Evolutionary conservation across 2,329 filamentous ascomycete species (phyloP), one percentile per base, ranked within the genome.

Genomic region (Arachnopeziza araneosa): DNA sequence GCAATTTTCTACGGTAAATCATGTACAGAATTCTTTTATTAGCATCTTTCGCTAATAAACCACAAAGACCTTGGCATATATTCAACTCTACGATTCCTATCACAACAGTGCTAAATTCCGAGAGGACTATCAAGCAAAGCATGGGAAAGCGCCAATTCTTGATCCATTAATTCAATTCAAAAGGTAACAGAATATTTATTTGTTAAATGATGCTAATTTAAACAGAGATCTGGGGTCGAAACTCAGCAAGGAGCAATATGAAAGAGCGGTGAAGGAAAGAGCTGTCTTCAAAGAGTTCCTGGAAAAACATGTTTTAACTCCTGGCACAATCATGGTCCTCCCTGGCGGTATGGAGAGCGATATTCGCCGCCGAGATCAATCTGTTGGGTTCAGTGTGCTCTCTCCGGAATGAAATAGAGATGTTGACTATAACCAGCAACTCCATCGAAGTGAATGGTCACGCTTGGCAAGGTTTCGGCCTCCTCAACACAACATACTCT

Each of bases 381-480:
- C 10, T 48, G 19, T 48, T 48, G 12, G 24, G 30, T 24, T n/a
- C 23, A 51, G 57, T 24, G 36, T 2, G 12, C 5, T 44, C 36
- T 19, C 10, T 4, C 17, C 17, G 4, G 17, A 4, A 19, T 14
- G 36, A 17, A 14, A 14, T 7, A 14, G 10, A 17, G 12, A 14
- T 57, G 22, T 54, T 58, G 17, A 58, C 14, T 12, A 44, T 44
- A 44, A 14, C 6, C 17, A 44, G 36, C 17, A 7, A 17, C n/a
- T 2, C 26, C 21, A 53, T 60, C 2, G 57, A 63, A 24, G 56
- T 65, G 52, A 51, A 49, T 2, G 60, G 61, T 1, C 54, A 56
- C n/a, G 55, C 22, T 9, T 67, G 64, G 66, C 66, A 68, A 55
- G 66, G 66, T 6, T 67, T 59, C n/a, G 61, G 64, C 4, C 50